Conservation (phyloP, 345 rosid genomes). For the Eucalyptus microcorys region DNA sequence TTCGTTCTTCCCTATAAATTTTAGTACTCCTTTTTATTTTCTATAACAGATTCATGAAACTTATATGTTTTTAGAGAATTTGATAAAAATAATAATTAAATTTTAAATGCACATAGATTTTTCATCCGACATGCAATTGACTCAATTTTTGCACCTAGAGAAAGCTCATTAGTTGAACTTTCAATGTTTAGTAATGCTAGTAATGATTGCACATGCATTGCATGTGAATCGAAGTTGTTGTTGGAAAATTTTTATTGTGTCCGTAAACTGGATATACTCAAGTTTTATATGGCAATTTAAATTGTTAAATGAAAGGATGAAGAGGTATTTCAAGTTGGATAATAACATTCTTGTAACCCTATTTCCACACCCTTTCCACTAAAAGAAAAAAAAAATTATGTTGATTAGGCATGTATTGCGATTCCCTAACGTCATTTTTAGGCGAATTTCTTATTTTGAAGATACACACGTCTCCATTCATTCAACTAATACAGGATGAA, state of each 20-base stretch:
- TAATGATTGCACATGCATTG: background rate
- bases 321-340: background rate
- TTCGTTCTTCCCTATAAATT: background rate
- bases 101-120: background rate
- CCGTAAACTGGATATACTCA: background rate
- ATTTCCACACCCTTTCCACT: background rate
- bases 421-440: background rate
- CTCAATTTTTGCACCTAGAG: background rate
- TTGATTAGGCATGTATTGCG: background rate
- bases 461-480: background rate
- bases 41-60: background rate
- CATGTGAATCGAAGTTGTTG: background rate
- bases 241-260: background rate
- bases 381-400: background rate
- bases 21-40: background rate
- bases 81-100: background rate
- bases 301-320: background rate
- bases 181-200: background rate
- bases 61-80: background rate
- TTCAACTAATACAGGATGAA: background rate
- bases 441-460: background rate
- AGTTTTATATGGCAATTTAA: background rate
- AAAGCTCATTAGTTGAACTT: background rate
- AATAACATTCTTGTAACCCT: background rate
- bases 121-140: background rate